Evolutionary conservation across 2,329 filamentous ascomycete species (phyloP).

Genomic region (Xylaria sp.): DNA sequence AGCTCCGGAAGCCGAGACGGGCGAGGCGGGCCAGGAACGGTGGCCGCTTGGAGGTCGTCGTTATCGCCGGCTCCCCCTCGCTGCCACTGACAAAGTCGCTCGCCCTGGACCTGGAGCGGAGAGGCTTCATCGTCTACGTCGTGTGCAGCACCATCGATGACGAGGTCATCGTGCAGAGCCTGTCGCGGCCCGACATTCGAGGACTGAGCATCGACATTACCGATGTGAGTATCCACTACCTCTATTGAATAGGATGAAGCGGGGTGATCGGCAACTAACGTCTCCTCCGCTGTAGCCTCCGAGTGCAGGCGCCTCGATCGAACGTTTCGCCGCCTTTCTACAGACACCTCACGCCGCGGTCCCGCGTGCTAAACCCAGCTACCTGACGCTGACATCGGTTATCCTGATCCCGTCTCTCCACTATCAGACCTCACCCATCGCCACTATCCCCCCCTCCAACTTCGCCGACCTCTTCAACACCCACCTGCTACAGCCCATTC

Average conservation of each 20-base stretch:
- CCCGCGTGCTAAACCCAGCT: slow-evolving; percentile 78
- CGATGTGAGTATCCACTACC: slow-evolving; percentile 64
- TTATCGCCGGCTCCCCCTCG: slow-evolving; percentile 87
- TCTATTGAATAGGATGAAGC: background rate
- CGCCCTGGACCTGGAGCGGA: slow-evolving; percentile 85
- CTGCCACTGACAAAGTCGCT: slow-evolving; percentile 86
- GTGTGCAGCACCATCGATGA: slow-evolving; percentile 88
- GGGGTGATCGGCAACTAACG: background rate
- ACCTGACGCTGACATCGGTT: slow-evolving; percentile 79
- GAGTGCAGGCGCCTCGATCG: slow-evolving; percentile 73
- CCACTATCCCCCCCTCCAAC: slow-evolving; percentile 82
- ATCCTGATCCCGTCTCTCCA: slow-evolving; percentile 84
- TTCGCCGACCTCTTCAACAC: slow-evolving; percentile 94
- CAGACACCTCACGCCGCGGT: slow-evolving; percentile 80
- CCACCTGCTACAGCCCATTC: slow-evolving; percentile 87
- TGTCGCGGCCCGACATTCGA: slow-evolving; percentile 83
- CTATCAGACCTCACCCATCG: slow-evolving; percentile 85
- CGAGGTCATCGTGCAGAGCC: slow-evolving; percentile 78
- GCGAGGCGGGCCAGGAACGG: slow-evolving; percentile 85
- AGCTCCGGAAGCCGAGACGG: slow-evolving; percentile 73
- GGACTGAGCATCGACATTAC: slow-evolving; percentile 85
- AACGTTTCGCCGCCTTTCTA: slow-evolving; percentile 76
- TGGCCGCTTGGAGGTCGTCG: slow-evolving; percentile 84
- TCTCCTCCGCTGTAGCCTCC: slow-evolving; percentile 63
- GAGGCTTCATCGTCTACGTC: slow-evolving; percentile 93